Conservation (phyloP, 306 rosid species). For the Albizia julibrissin region DNA sequence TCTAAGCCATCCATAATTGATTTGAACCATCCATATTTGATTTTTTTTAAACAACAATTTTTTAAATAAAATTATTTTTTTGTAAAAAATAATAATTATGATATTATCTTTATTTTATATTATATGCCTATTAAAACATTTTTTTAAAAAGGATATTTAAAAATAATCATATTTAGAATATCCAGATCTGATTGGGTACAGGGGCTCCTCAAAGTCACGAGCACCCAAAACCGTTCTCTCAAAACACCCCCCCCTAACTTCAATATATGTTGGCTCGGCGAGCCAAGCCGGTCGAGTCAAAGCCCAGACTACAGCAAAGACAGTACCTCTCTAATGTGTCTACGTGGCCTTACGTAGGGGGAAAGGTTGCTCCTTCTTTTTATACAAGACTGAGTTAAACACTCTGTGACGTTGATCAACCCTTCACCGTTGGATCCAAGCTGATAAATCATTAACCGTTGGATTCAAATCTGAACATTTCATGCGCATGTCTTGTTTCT, state of each 20-base stretch:
- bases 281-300: background rate
- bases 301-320: too few species aligned
- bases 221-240: background rate
- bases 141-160: too few species aligned
- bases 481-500: background rate
- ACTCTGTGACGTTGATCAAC: background rate
- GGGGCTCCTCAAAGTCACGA: too few species aligned
- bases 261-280: background rate
- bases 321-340: background rate
- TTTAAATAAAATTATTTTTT: too few species aligned
- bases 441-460: background rate
- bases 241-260: background rate
- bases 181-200: too few species aligned
- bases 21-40: too few species aligned
- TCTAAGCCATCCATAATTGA: too few species aligned
- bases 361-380: background rate
- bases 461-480: background rate
- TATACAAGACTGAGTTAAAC: background rate
- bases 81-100: too few species aligned
- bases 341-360: background rate
- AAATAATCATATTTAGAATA: too few species aligned
- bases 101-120: too few species aligned
- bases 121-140: too few species aligned
- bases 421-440: background rate
- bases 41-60: too few species aligned